Evolutionary conservation across 306 rosid genomes (phyloP).

Genomic region (Cicer arietinum): DNA sequence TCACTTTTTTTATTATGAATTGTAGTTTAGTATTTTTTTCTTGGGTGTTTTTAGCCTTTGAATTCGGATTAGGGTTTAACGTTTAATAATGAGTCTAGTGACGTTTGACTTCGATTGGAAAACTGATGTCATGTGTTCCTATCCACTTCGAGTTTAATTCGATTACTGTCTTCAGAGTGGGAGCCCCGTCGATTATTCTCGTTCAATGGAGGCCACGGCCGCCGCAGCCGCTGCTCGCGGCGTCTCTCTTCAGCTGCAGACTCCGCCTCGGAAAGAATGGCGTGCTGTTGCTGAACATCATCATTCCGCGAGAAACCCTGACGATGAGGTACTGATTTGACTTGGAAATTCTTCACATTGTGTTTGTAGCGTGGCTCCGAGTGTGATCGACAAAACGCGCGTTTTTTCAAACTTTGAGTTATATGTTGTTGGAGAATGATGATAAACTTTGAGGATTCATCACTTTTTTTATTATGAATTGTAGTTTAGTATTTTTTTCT

Average conservation of each 20-base stretch:
- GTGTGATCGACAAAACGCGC: neutral
- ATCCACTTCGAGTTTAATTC: neutral
- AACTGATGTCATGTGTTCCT: neutral
- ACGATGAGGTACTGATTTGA: conserved; percentile 70
- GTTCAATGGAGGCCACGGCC: conserved; percentile 84
- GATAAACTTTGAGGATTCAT: neutral
- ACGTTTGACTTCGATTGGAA: neutral
- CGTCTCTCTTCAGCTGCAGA: conserved; percentile 64
- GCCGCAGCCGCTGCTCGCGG: conserved; percentile 63
- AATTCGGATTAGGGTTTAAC: conserved; percentile 47
- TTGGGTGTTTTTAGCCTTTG: neutral
- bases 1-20: neutral
- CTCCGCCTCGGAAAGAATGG: conserved; percentile 76
- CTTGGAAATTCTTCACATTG: conserved; percentile 49
- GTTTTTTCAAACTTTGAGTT: neutral
- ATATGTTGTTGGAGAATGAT: neutral
- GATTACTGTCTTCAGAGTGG: conserved; percentile 40
- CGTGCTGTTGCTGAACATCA: conserved; percentile 85
- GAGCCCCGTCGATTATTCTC: conserved; percentile 40
- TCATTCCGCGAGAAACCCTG: conserved; percentile 68
- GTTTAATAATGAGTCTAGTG: conserved; percentile 26
- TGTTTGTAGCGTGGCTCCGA: conserved; percentile 20
- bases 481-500: conserved; percentile 9
- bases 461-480: neutral
- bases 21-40: conserved; percentile 11